These are phyloP conservation scores for Fomitopsis pinicola DNA, from an alignment of 1,284 basidiomycete genomes.

Conservation along the genomic window DNA sequence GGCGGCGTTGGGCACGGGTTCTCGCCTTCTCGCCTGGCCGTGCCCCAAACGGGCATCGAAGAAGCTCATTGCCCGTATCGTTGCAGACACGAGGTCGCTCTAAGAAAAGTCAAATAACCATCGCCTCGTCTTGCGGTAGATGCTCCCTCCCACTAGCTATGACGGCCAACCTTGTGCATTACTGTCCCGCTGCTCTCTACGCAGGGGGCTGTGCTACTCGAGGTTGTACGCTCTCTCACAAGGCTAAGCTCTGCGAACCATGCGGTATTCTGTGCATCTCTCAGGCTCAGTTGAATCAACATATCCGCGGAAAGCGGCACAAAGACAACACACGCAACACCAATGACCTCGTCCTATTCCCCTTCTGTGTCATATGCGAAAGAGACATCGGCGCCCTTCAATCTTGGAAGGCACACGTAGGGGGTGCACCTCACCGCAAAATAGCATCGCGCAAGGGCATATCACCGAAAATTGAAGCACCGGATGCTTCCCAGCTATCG, in stretches of 20 bases:
- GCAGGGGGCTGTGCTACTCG: conserved; percentile 5
- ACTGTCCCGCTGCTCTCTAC: conserved; percentile 9
- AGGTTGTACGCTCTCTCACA: conserved; percentile 9
- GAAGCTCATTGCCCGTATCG: not conserved
- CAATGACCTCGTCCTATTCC: not conserved
- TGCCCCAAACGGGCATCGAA: not conserved
- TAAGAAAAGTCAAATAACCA: not conserved
- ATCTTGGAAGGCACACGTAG: conserved; percentile 7
- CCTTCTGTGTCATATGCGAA: conserved; percentile 11
- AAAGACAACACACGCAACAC: not conserved
- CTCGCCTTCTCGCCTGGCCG: not conserved
- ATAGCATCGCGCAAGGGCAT: not conserved
- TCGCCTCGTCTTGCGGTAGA: not conserved
- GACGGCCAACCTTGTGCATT: not conserved
- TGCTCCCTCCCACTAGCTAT: not conserved
- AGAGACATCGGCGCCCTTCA: not conserved
- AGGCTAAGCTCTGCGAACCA: conserved; percentile 9
- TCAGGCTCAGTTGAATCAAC: not conserved
- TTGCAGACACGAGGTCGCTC: not conserved
- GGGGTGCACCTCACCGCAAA: conserved; percentile 2
- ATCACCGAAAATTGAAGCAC: not conserved
- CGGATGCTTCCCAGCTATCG: not conserved
- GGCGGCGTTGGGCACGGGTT: not conserved
- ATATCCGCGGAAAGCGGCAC: conserved; percentile 7
- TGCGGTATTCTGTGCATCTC: conserved; percentile 10